Evolutionary conservation across 2,329 filamentous ascomycete genomes (phyloP).

Genomic region (Dactylonectria macrodidyma): DNA sequence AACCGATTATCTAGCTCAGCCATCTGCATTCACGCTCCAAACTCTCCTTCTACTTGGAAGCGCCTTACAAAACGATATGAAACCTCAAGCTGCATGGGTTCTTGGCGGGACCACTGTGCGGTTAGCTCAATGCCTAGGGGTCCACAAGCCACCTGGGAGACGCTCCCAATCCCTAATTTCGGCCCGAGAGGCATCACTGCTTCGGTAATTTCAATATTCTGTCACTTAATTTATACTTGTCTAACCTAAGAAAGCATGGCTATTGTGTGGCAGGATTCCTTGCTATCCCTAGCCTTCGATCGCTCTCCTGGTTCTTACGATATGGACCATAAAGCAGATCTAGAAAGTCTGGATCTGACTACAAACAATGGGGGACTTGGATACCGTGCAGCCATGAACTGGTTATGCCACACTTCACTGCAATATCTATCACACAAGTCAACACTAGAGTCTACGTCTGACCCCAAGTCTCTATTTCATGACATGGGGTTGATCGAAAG

Average conservation of each 20-base stretch:
- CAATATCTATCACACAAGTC: constrained; percentile 11
- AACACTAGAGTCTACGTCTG: not conserved
- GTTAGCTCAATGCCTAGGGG: constrained; percentile 32
- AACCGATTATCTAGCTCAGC: constrained; percentile 32
- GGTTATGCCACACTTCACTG: constrained; percentile 32
- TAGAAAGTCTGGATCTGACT: not conserved
- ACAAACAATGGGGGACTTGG: not conserved
- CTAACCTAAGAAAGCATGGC: constrained; percentile 31
- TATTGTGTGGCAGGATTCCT: constrained; percentile 39
- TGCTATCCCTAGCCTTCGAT: constrained; percentile 39
- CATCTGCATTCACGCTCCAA: constrained; percentile 32
- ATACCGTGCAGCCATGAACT: constrained; percentile 39
- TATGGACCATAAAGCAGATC: constrained; percentile 31
- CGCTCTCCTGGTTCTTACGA: constrained; percentile 31
- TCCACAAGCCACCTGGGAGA: constrained; percentile 27
- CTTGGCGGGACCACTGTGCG: constrained; percentile 37
- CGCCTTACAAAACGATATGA: constrained; percentile 40
- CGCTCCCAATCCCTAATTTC: not conserved
- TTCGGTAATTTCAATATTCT: constrained; percentile 16
- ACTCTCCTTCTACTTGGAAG: constrained; percentile 38
- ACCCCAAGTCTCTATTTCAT: constrained; percentile 1
- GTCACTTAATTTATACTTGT: not conserved
- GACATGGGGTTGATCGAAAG: constrained; percentile 19
- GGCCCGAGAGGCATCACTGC: constrained; percentile 17
- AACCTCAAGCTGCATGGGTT: constrained; percentile 39